These are phyloP conservation scores for Barbatosphaeria neglecta DNA, from an alignment of 495 filamentous ascomycete species.

Conservation along the genomic window DNA sequence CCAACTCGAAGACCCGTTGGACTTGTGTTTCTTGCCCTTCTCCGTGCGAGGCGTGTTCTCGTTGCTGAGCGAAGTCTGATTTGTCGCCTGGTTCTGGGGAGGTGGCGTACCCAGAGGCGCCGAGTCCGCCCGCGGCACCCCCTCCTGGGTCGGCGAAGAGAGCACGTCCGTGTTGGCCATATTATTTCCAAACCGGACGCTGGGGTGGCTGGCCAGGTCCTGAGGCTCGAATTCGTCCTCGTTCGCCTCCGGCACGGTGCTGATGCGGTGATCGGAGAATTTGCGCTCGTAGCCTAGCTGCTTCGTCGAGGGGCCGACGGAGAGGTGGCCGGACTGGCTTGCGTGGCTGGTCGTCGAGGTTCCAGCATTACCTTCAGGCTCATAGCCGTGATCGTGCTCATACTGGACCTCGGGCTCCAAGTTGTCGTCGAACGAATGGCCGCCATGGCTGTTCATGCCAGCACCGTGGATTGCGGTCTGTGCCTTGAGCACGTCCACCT, in stretches of 20 bases:
- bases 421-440: constrained; percentile 38
- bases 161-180: constrained; percentile 34
- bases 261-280: constrained; percentile 65
- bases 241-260: constrained; percentile 75
- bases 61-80: constrained; percentile 31
- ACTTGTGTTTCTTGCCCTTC: constrained; percentile 83
- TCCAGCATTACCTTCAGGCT: constrained; percentile 71
- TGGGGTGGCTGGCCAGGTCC: constrained; percentile 34
- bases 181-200: not conserved
- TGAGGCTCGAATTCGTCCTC: constrained; percentile 41
- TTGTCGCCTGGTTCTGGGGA: constrained; percentile 25
- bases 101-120: constrained; percentile 65
- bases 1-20: constrained; percentile 73
- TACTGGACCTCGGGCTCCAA: constrained; percentile 44
- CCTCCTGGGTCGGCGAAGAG: constrained; percentile 33
- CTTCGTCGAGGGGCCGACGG: constrained; percentile 46
- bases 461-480: constrained; percentile 34
- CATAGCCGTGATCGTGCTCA: constrained; percentile 56
- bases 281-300: constrained; percentile 48
- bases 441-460: constrained; percentile 22
- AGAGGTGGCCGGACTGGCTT: constrained; percentile 68
- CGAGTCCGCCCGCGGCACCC: constrained; percentile 47
- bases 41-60: constrained; percentile 39
- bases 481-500: constrained; percentile 80
- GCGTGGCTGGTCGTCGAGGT: constrained; percentile 57